Evolutionary conservation across 352 stramenopile genomes (phyloP).

Genomic region (Phytophthora brassicae): DNA sequence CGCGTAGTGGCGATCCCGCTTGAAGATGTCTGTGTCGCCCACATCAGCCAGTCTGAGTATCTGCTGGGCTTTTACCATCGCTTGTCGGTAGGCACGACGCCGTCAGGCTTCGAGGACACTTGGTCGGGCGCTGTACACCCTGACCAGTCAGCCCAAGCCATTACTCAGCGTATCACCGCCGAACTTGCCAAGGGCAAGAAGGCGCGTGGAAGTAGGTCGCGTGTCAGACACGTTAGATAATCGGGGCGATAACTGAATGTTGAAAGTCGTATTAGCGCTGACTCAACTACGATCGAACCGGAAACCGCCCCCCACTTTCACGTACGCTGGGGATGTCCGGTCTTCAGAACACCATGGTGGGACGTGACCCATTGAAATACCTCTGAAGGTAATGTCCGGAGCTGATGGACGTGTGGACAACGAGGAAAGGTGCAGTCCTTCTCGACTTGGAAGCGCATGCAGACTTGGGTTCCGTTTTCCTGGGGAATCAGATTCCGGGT

Average conservation of each 20-base stretch:
- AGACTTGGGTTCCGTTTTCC: neutral
- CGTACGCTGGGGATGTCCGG: neutral
- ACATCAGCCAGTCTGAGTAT: conserved; percentile 3
- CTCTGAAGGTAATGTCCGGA: neutral
- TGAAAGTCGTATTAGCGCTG: no score
- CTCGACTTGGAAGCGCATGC: neutral
- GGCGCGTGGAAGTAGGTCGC: no score
- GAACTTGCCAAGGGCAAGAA: no score
- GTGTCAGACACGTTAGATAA: no score
- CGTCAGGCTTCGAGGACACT: neutral
- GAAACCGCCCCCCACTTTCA: no score
- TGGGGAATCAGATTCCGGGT: conserved; percentile 3
- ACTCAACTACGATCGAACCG: no score
- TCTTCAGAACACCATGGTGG: neutral
- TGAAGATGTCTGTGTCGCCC: neutral
- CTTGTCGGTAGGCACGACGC: neutral
- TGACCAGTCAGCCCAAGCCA: no score
- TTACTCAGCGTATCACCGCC: no score
- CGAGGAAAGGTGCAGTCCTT: conserved; percentile 2
- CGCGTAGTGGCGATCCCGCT: neutral
- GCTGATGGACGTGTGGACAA: neutral
- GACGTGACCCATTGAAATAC: conserved; percentile 5
- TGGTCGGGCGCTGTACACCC: neutral
- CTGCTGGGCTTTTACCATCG: neutral
- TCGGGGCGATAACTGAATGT: no score